Percentiles rank a stretch among this genome's conserved stretches.
Evolutionary conservation across 106 monocot species (phyloP).

Genomic region (Dactylorhiza incarnata): DNA sequence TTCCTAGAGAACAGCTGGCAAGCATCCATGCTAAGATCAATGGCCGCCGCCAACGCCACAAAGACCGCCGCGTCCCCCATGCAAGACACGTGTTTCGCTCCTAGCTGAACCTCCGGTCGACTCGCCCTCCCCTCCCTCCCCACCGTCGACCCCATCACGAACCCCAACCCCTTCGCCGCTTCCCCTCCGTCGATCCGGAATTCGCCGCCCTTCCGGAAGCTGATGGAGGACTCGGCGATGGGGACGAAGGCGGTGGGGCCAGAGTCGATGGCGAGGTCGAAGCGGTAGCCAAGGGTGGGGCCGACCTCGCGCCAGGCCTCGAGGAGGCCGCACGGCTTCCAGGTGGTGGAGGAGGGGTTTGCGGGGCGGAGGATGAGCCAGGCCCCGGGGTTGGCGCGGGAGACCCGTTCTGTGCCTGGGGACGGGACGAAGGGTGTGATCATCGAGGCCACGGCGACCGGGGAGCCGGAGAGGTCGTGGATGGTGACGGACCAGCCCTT

Average conservation of each 20-base stretch:
- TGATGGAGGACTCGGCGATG: slow-evolving; percentile 47
- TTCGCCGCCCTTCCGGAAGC: slow-evolving; percentile 45
- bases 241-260: slow-evolving; percentile 16
- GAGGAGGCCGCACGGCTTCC: slow-evolving; percentile 80
- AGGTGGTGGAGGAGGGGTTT: slow-evolving; percentile 23
- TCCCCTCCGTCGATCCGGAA: slow-evolving; percentile 41
- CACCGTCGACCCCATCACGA: slow-evolving; percentile 69
- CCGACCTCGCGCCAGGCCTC: slow-evolving; percentile 81
- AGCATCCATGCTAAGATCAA: slow-evolving; percentile 88
- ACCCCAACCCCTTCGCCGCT: slow-evolving; percentile 19
- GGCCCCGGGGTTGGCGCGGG: slow-evolving; percentile 71
- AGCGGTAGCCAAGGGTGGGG: slow-evolving; percentile 48
- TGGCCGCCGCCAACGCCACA: slow-evolving; percentile 60
- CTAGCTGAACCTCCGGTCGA: slow-evolving; percentile 58
- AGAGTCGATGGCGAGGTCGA: slow-evolving; percentile 41
- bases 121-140: slow-evolving; percentile 65
- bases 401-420: slow-evolving; percentile 64
- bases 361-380: slow-evolving; percentile 73
- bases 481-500: slow-evolving; percentile 94
- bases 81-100: slow-evolving; percentile 51
- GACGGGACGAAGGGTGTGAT: slow-evolving; percentile 84
- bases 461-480: slow-evolving; percentile 85
- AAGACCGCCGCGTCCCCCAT: slow-evolving; percentile 73
- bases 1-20: slow-evolving; percentile 71
- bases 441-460: slow-evolving; percentile 79